Percentiles rank a stretch among this genome's conserved stretches.
Evolutionary conservation across 2,329 filamentous ascomycete species (phyloP).

Genomic region (Chaetomium olivaceum): DNA sequence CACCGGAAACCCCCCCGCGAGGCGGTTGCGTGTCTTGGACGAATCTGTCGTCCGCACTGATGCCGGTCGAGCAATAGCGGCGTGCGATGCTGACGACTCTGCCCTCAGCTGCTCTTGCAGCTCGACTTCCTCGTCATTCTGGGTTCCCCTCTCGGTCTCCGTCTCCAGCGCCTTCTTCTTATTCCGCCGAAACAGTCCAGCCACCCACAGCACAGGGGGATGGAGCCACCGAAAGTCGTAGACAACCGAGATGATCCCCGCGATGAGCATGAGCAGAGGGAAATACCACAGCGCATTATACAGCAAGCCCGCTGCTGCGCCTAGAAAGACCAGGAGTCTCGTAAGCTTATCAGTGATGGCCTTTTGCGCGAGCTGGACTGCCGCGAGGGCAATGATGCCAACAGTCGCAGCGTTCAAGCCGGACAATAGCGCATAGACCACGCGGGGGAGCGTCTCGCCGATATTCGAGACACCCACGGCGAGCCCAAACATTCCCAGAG

Average conservation of each 20-base stretch:
- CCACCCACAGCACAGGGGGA: constrained; percentile 30
- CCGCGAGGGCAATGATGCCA: constrained; percentile 69
- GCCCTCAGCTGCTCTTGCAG: no score
- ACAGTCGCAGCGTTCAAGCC: constrained; percentile 73
- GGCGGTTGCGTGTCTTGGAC: no score
- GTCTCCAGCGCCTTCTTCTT: no score
- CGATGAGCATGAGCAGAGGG: constrained; percentile 60
- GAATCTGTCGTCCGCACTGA: no score
- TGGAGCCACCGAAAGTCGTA: constrained; percentile 59
- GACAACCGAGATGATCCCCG: constrained; percentile 53
- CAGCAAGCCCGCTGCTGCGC: constrained; percentile 63
- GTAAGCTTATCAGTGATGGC: constrained; percentile 66
- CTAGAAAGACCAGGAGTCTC: constrained; percentile 62
- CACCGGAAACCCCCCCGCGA: no score
- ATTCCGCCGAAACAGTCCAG: neutral
- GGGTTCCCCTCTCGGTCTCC: neutral
- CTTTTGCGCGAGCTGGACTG: constrained; percentile 66
- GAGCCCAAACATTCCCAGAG: constrained; percentile 68
- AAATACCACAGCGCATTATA: constrained; percentile 78
- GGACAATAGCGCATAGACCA: constrained; percentile 68
- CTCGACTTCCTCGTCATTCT: no score
- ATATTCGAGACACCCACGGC: constrained; percentile 65
- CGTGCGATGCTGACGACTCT: no score
- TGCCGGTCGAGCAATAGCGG: no score
- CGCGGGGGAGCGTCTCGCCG: constrained; percentile 56